Evolutionary conservation across 169 alveolate species (phyloP).

Genomic region (Babesia ovis): DNA sequence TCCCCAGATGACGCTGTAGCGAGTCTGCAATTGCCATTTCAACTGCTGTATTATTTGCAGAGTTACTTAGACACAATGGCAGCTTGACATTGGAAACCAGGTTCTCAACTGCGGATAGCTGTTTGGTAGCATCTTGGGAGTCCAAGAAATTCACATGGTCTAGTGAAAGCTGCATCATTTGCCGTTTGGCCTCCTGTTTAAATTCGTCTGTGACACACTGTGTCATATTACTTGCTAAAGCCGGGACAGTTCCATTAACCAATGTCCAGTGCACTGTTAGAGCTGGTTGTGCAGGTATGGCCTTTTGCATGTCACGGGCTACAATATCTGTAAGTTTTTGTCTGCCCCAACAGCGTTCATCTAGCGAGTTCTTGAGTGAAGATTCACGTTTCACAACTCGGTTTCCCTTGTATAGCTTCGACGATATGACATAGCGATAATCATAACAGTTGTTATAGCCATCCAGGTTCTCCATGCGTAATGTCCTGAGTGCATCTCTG

Average conservation of each 20-base stretch:
- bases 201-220: conserved; percentile 45
- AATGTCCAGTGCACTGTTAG: conserved; percentile 62
- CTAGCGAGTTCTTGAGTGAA: conserved; percentile 25
- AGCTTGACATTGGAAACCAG: conserved; percentile 25
- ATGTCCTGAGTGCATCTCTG: conserved; percentile 59
- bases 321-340: conserved; percentile 45
- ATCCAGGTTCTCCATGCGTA: conserved; percentile 54
- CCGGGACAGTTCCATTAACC: conserved; percentile 58
- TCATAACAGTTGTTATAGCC: conserved; percentile 64
- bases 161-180: conserved; percentile 19
- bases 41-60: background rate
- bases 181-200: conserved; percentile 18
- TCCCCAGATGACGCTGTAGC: conserved; percentile 28
- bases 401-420: conserved; percentile 65
- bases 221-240: conserved; percentile 39
- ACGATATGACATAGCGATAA: conserved; percentile 58
- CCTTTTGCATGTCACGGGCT: conserved; percentile 56
- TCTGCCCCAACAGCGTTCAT: conserved; percentile 62
- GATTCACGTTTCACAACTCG: conserved; percentile 67
- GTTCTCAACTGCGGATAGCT: conserved; percentile 22
- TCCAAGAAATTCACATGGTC: conserved; percentile 31
- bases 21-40: conserved; percentile 57
- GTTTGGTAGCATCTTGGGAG: conserved; percentile 38
- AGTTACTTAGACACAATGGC: background rate
- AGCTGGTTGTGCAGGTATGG: conserved; percentile 64